Evolutionary conservation across 257 asterid genomes (phyloP).

Genomic region (Lantana camara): DNA sequence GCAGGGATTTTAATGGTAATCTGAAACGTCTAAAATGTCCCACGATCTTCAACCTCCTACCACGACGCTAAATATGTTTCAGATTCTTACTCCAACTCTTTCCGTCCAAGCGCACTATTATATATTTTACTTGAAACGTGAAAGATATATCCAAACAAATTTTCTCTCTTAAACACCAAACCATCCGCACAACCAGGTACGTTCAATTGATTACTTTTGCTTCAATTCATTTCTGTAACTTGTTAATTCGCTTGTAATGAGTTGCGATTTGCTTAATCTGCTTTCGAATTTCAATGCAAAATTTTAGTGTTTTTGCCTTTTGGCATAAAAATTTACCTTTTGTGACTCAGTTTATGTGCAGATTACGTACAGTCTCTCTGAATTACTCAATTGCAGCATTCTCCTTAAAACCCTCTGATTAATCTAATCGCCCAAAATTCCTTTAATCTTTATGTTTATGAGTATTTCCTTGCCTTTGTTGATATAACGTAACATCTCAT

Average conservation of each 20-base stretch:
- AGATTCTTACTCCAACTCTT: too few species aligned
- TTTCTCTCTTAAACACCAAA: too few species aligned
- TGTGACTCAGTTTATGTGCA: background rate
- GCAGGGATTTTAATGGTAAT: too few species aligned
- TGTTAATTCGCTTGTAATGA: background rate
- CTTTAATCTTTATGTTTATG: background rate
- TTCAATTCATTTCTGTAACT: background rate
- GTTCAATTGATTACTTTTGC: too few species aligned
- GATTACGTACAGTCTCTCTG: too few species aligned
- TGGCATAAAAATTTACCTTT: background rate
- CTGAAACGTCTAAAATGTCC: too few species aligned
- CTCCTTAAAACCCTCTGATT: conserved; percentile 27
- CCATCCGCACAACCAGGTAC: too few species aligned
- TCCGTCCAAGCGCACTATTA: too few species aligned
- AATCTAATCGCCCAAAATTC: background rate
- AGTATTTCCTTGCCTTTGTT: conserved; percentile 13
- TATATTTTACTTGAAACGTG: too few species aligned
- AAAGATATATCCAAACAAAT: too few species aligned
- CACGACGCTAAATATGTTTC: too few species aligned
- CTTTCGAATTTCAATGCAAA: background rate
- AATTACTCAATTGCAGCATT: background rate
- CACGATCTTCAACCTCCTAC: too few species aligned
- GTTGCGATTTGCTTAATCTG: background rate
- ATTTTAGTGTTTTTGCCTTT: background rate
- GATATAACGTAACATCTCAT: background rate